Evolutionary conservation across 495 filamentous ascomycete genomes (phyloP), one percentile per base, ranked within the genome.

Genomic region (Penicillium turbatum): DNA sequence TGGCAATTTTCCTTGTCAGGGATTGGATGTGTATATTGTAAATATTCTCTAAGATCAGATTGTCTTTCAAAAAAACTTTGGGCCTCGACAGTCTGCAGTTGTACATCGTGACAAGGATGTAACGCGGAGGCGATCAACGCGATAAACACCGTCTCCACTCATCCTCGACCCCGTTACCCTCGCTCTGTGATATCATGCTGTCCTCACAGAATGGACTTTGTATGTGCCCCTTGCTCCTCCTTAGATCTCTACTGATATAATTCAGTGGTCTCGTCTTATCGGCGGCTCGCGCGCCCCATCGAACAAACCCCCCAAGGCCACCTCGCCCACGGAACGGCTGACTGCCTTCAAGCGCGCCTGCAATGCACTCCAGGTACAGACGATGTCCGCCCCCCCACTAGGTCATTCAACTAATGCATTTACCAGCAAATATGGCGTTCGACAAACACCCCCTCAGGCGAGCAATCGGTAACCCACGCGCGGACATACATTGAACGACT

Each of bases 291-390:
- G 83, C 62, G 79, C 83, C 46, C 79, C 81, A 70, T 80, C 70
- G 48, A 81, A 79, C 50, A 82, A 79, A 70, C 80, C 81, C 68
- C 77, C 82, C 57, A 74, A 82, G 40, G 76, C 84, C 32, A 85
- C 85, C 61, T 86, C 90, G 63, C 89, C 92, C 32, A 85, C 89
- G 54, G 84, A 92, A 67, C 88, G 95, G 59, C 82, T 95, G 65
- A 84, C 86, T 60, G 86, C 87, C 51, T 98, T 97, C 74, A 93
- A 92, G 74, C 85, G 88, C 64, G 82, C 87, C 59, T 95, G 92
- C 72, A 84, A 87, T 64, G 82, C 90, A 65, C 78, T 96, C 17
- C 78, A 95, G 76, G 91, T 95, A 73, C 61, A 73, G 7, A 24
- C 11, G 1, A 17, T 27, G 24, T 10, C n/a, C 17, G n/a, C 48